phyloP scores from a whole-genome alignment of 495 filamentous ascomycete species.

The Tirmania nivea region DNA sequence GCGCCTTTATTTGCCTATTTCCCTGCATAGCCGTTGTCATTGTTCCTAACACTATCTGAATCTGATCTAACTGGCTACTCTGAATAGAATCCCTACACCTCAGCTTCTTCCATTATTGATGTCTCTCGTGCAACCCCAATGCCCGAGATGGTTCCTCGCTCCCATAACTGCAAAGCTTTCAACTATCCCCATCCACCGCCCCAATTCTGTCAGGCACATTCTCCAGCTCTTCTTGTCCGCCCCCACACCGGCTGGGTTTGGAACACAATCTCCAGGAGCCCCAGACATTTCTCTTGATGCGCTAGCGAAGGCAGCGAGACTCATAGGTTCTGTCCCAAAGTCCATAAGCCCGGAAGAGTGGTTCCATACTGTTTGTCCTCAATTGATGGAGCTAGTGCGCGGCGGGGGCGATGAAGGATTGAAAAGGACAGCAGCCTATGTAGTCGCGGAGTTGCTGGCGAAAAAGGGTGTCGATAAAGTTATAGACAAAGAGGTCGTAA shows the following conservation, averaged over 20 bases:
- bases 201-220: conserved; percentile 13
- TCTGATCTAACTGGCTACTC: conserved; percentile 1
- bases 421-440: conserved; percentile 32
- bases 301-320: conserved; percentile 33
- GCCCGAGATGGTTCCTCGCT: conserved; percentile 5
- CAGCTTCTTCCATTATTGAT: conserved; percentile 9
- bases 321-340: conserved; percentile 35
- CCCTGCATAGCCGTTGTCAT: not conserved
- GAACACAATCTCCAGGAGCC: not conserved
- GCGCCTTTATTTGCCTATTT: too few relatives aligned
- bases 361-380: conserved; percentile 30
- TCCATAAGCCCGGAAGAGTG: conserved; percentile 25
- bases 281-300: conserved; percentile 31
- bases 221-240: conserved; percentile 17
- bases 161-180: conserved; percentile 11
- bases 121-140: conserved; percentile 12
- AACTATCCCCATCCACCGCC: conserved; percentile 10
- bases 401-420: conserved; percentile 27
- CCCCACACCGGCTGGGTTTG: conserved; percentile 1
- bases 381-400: conserved; percentile 33
- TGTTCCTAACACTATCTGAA: not conserved
- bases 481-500: conserved; percentile 33
- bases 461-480: conserved; percentile 32
- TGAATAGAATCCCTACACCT: conserved; percentile 11
- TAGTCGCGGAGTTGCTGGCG: conserved; percentile 36